Base-by-base conservation (phyloP, 179 eudicot genomes). In the Beta macrorhiza region DNA sequence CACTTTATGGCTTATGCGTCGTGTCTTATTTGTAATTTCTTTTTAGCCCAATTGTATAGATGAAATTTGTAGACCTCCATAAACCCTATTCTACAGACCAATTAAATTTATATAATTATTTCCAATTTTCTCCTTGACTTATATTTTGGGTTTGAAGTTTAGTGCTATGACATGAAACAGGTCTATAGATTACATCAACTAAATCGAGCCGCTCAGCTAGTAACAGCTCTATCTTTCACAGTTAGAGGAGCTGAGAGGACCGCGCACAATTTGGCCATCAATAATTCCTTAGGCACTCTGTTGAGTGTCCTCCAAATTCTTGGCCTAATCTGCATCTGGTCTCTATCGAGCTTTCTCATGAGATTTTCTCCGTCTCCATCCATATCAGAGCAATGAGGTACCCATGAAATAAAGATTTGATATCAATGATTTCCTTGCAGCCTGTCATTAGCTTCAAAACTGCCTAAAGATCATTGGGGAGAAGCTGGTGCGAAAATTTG, bases 141-240 rank as follows among this genome's bases (percentile, higher is more conserved):
- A 14, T 16, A 14, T 57, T 37, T 2, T 25, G 75, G 45, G 45
- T 20, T 59, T 74, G 67, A 74, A 42, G 45, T 20, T 51, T 42
- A 52, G 37, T 76, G 37, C 65, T 62, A 52, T 75, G 29, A 79
- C 51, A 19, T 58, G 65, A 55, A 45, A 44, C 85, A 95, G 99
- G 93, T 95, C 69, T 95, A 95, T 79, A 90, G 99, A 87, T 81
- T 95, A 83, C 99, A 95, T 87, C 99, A 95, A 77, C 82, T 93
- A 87, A 95, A 95, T 82, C 90, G 99, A 87, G 99, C 99, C 65
- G 94, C 97, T 47, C 99, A 95, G 76, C 93, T 95, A 82, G 98
- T 95, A 80, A 95, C 99, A 14, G 99, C 99, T 78, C 88, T 95
- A 55, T 90, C 97, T 37, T 95, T 92, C 92, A 95, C 98, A 16